phyloP scores from a whole-genome alignment of 371 early-diverging fungal species.

The Haplosporangium sp. region DNA sequence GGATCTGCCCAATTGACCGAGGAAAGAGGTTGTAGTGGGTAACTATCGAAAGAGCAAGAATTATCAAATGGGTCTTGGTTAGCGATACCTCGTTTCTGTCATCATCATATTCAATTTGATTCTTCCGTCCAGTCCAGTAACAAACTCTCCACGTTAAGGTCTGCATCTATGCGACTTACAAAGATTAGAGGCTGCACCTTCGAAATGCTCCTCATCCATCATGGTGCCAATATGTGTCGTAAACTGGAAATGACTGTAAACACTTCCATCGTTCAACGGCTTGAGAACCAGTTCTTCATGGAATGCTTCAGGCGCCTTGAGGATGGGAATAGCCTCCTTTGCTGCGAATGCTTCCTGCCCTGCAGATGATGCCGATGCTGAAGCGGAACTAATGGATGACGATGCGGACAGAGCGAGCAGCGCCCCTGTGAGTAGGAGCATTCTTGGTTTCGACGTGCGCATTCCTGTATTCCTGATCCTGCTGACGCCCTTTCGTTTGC shows the following conservation, averaged over 20 bases:
- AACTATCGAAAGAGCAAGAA: slow-evolving; percentile 49
- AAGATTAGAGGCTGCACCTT: slow-evolving; percentile 47
- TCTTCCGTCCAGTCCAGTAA: background rate
- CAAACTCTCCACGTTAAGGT: background rate
- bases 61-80: background rate
- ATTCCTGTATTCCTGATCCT: background rate
- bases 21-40: slow-evolving; percentile 83
- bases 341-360: slow-evolving; percentile 4
- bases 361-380: background rate
- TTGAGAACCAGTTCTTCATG: slow-evolving; percentile 72
- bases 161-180: slow-evolving; percentile 7
- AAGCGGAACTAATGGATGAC: background rate
- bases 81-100: too few species aligned
- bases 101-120: too few species aligned
- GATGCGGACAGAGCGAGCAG: slow-evolving; percentile 15
- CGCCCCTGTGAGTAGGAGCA: slow-evolving; percentile 13
- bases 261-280: slow-evolving; percentile 80
- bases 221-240: slow-evolving; percentile 59
- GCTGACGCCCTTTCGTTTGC: too few species aligned
- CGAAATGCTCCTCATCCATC: slow-evolving; percentile 42
- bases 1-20: slow-evolving; percentile 87
- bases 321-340: slow-evolving; percentile 30
- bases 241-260: slow-evolving; percentile 84
- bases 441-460: slow-evolving; percentile 1
- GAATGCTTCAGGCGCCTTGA: slow-evolving; percentile 58